phyloP scores from a whole-genome alignment of 129 eudicot species.

The Ambrosia artemisiifolia region DNA sequence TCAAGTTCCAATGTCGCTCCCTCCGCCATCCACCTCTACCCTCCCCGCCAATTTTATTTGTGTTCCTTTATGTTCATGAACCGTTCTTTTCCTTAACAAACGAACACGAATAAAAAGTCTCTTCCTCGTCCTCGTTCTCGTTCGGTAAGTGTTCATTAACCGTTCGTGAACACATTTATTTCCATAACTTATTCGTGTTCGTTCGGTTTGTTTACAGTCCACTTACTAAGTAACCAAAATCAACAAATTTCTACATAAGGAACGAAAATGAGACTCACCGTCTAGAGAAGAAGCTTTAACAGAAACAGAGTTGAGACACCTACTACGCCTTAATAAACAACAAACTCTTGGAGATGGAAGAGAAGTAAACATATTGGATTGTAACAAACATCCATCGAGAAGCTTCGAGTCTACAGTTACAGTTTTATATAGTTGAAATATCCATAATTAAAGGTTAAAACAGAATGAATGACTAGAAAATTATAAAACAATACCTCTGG shows the following conservation, averaged over 20 bases:
- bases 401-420: conserved; percentile 7
- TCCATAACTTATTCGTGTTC: no score
- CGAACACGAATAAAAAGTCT: no score
- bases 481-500: conserved; percentile 26
- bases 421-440: not conserved
- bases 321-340: conserved; percentile 22
- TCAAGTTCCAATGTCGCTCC: no score
- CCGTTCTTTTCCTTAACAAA: no score
- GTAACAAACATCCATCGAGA: conserved; percentile 28
- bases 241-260: no score
- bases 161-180: no score
- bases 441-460: conserved; percentile 5
- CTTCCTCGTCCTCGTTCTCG: no score
- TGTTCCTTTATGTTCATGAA: no score
- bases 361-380: conserved; percentile 16
- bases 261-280: conserved; percentile 42
- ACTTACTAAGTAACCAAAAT: conserved; percentile 1
- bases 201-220: no score
- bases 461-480: not conserved
- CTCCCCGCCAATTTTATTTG: no score
- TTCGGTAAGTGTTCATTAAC: no score
- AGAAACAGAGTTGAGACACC: conserved; percentile 27
- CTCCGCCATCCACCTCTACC: no score
- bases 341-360: conserved; percentile 31
- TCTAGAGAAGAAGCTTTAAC: conserved; percentile 64